A percentile compares a stretch with the other conserved stretches of the same genome.
These are phyloP conservation scores for Protomyces gravidus DNA, from an alignment of 1,139 yeast species.

Conservation along the genomic window DNA sequence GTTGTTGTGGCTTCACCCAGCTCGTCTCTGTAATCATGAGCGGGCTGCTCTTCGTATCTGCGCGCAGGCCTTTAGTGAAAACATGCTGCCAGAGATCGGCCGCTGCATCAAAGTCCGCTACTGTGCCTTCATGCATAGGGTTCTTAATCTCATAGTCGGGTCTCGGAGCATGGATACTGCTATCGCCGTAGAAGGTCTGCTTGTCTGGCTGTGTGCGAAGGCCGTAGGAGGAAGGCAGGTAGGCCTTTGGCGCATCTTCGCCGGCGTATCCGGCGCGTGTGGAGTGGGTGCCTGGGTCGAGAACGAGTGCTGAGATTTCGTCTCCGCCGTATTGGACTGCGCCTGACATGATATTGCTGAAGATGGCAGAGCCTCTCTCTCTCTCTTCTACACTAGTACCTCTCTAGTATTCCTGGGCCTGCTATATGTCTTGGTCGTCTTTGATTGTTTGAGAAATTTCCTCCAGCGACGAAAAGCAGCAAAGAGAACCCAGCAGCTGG, in stretches of 20 bases:
- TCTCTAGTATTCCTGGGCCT: too few relatives aligned
- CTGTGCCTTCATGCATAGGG: slow-evolving; percentile 43
- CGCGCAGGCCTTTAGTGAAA: slow-evolving; percentile 45
- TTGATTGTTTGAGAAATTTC: too few relatives aligned
- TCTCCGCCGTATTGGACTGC: slow-evolving; percentile 30
- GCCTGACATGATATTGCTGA: background rate
- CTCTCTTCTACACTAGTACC: too few relatives aligned
- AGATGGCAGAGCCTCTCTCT: too few relatives aligned
- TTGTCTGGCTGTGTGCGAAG: slow-evolving; percentile 19
- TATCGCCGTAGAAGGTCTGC: slow-evolving; percentile 38
- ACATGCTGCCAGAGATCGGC: slow-evolving; percentile 43
- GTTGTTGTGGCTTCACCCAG: slow-evolving; percentile 70
- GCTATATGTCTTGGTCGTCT: too few relatives aligned
- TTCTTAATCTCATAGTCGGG: slow-evolving; percentile 40
- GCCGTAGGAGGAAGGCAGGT: slow-evolving; percentile 56
- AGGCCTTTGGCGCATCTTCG: slow-evolving; percentile 78
- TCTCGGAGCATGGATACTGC: slow-evolving; percentile 39
- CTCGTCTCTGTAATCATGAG: slow-evolving; percentile 76
- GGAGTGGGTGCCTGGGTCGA: slow-evolving; percentile 82
- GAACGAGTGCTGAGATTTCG: slow-evolving; percentile 61
- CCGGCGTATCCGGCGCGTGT: slow-evolving; percentile 93
- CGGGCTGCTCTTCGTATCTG: slow-evolving; percentile 66
- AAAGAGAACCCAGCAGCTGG: too few relatives aligned
- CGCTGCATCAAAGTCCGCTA: slow-evolving; percentile 48
- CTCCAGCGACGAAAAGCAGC: too few relatives aligned